Conservation (phyloP, 495 filamentous ascomycete species). For the Chaetomium tenue region DNA sequence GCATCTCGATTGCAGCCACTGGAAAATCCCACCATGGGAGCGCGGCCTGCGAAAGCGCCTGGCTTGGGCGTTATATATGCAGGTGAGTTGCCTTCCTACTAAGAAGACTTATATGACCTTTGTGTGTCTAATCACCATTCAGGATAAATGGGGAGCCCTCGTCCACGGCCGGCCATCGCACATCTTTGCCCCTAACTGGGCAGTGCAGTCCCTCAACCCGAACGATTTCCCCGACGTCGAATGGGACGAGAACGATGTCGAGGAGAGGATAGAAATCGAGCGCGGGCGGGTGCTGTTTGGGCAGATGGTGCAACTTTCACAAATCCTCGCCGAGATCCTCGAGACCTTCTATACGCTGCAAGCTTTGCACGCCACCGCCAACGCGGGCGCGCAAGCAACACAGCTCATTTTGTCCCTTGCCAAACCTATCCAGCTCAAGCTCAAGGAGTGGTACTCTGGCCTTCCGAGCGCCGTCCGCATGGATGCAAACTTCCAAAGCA, state of each 20-base stretch:
- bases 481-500: conserved; percentile 53
- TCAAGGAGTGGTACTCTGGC: conserved; percentile 75
- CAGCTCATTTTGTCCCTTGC: conserved; percentile 67
- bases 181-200: conserved; percentile 79
- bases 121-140: conserved; percentile 27
- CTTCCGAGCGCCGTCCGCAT: conserved; percentile 66
- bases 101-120: not conserved
- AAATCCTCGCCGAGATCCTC: conserved; percentile 74
- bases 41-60: conserved; percentile 77
- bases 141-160: conserved; percentile 91
- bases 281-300: conserved; percentile 66
- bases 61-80: conserved; percentile 86
- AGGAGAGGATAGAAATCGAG: conserved; percentile 63
- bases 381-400: conserved; percentile 55
- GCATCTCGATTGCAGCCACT: conserved; percentile 81
- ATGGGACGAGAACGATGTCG: conserved; percentile 53
- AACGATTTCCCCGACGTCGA: conserved; percentile 71
- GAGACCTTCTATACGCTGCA: conserved; percentile 75
- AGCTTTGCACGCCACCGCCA: conserved; percentile 52
- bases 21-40: conserved; percentile 88
- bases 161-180: conserved; percentile 83
- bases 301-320: conserved; percentile 71
- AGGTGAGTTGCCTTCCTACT: conserved; percentile 11
- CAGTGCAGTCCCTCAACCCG: conserved; percentile 63
- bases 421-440: conserved; percentile 78